Base-by-base conservation (phyloP, 441 rosid genomes). In the Euphorbia neoarborescens region DNA sequence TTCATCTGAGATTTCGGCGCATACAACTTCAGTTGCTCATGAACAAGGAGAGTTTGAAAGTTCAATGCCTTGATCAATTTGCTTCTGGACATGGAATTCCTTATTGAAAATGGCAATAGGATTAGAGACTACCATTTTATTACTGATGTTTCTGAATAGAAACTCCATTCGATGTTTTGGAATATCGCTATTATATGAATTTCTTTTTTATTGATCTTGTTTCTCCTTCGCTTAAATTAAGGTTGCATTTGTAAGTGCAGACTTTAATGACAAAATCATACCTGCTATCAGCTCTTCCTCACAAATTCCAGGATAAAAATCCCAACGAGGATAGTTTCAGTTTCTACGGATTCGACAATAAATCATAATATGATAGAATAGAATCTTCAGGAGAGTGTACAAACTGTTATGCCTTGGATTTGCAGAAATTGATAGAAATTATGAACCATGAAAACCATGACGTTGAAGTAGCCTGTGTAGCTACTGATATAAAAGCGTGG, bases 401-500 rank as follows among this genome's bases (percentile, higher is more conserved):
- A 4, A 15, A 68, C 7, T 34, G 46, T 19, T 54, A 8, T 53
- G 9, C 58, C 15, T 35, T 22, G 13, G 40, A 27, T 4, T 32
- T 54, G 22, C 71, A 54, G 40, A 37, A 35, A 22, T 35, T 68
- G 30, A 68, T 68, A 7, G 62, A 53, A 53, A 35, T 20, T 12
- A 67, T 67, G 32, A 67, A 67, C 38, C 5, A 12, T 5, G 11
- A 3, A 2, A 56, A 54, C 34, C 35, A 14, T 34, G 50, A 68
- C 14, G 62, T 13, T 12, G 7, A 10, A 5, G 44, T 68, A 3
- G 34, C 60, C 3, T 60, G 57, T 53, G 24, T 68, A 0, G 28
- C 74, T 56, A 82, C 76, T n/a, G 81, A 80, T 72, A 44, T 48
- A 53, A 7, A 46, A 2, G 51, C 32, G 12, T 66, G 78, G 81